These are phyloP conservation scores for Aspergillus tanneri DNA, from an alignment of 2,329 filamentous ascomycete species.

Conservation along the genomic window DNA sequence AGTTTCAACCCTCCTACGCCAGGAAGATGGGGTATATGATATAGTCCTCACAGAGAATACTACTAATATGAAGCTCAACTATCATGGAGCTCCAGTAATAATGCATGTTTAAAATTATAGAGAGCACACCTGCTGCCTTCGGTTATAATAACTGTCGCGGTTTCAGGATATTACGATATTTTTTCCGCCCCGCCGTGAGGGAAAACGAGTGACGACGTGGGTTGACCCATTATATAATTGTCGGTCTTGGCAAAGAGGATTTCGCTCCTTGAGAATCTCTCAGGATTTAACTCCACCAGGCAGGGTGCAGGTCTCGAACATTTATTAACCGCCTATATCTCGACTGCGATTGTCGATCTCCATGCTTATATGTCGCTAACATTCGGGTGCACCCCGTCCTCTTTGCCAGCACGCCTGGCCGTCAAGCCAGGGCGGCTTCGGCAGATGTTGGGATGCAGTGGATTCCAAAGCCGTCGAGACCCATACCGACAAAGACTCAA, in stretches of 20 bases:
- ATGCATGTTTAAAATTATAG: too few species aligned
- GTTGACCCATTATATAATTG: not conserved
- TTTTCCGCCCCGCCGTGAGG: too few species aligned
- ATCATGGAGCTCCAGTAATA: too few species aligned
- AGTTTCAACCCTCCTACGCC: too few species aligned
- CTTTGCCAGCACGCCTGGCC: constrained; percentile 21
- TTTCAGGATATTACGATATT: too few species aligned
- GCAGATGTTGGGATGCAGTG: constrained; percentile 9
- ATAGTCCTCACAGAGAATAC: too few species aligned
- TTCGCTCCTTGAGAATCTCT: not conserved
- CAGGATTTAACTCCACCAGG: not conserved
- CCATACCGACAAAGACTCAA: not conserved
- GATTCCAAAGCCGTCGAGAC: constrained; percentile 2
- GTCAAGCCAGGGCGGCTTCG: constrained; percentile 7
- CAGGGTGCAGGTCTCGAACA: too few species aligned
- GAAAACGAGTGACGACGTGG: not conserved
- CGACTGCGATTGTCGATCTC: not conserved
- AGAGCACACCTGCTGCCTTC: too few species aligned
- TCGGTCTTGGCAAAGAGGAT: constrained; percentile 8
- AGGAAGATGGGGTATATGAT: too few species aligned
- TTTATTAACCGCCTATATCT: too few species aligned
- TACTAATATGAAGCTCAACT: too few species aligned
- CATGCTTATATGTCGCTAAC: constrained; percentile 25
- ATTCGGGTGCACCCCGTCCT: constrained; percentile 18
- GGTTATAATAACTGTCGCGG: too few species aligned